Conservation (phyloP, 108 stramenopile species). For the Fistulifera solaris region DNA sequence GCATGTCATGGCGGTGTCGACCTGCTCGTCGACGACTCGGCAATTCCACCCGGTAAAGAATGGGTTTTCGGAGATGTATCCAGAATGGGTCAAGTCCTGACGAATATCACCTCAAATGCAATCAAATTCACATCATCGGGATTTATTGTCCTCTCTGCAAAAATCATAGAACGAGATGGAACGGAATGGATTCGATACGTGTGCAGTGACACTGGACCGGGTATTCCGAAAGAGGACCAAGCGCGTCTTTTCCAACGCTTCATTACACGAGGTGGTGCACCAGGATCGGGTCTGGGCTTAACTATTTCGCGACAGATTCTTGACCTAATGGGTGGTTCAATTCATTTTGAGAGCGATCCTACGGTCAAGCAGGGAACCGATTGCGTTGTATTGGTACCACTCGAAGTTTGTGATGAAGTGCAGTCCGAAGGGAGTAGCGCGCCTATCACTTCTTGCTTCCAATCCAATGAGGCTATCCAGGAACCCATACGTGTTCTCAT, state of each 20-base stretch:
- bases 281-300: constrained; percentile 70
- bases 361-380: constrained; percentile 46
- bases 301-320: constrained; percentile 63
- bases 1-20: constrained; percentile 34
- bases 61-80: constrained; percentile 52
- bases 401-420: constrained; percentile 29
- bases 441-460: too few species aligned
- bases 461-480: constrained; percentile 1
- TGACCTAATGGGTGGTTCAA: constrained; percentile 41
- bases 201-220: constrained; percentile 70
- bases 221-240: constrained; percentile 58
- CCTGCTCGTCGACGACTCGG: constrained; percentile 7
- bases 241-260: constrained; percentile 65
- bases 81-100: constrained; percentile 55
- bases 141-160: constrained; percentile 21
- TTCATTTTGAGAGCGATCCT: constrained; percentile 51
- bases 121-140: constrained; percentile 60
- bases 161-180: background rate
- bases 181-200: constrained; percentile 15
- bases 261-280: constrained; percentile 64
- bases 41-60: constrained; percentile 12
- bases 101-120: constrained; percentile 57
- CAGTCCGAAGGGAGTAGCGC: background rate
- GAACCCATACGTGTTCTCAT: constrained; percentile 35
- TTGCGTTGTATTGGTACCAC: constrained; percentile 40